Base-by-base conservation (phyloP, 805 yeast genomes). In the Ogataea chonburiensis region DNA sequence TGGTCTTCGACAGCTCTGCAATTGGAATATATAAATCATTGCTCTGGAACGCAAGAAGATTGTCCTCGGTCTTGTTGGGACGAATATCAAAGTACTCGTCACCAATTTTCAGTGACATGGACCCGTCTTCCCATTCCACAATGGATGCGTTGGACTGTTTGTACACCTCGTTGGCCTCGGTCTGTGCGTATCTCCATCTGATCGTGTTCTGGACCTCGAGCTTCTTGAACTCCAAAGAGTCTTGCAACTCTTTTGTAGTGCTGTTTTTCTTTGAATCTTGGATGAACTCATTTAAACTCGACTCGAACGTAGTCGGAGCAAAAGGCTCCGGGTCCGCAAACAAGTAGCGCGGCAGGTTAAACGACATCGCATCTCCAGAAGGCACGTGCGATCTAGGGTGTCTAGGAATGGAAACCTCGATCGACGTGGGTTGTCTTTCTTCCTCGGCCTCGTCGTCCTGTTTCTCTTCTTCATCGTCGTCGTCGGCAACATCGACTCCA, bases 71-170 rank as follows among this genome's bases (percentile, higher is more conserved):
- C 7, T 81, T 77, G 39, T 77, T 76, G 8, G 73, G 63, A 37
- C 78, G 68, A 41, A 86, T 78, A 55, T 91, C 97, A 52, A 89
- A 91, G 45, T 81, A 71, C 61, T 93, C 98, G 30, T 73, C 71
- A 20, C 98, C 98, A 24, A 93, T 65, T 54, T 86, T 89, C 49
- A 93, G 66, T 2, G 97, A 88, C 45, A 79, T 64, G 4, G 86
- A 70, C 1, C 98, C 98, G 61, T 93, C 98, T 38, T 84, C 82
- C 98, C 98, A 93, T 58, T 86, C 84, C 22, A 93, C 74, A 38
- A 91, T 78, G 55, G 89, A 86, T 5, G 96, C 81, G 56, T 93
- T 93, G 7, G 95, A 82, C 58, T 88, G 95, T 50, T 85, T 85
- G 53, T 76, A 75, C 46, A 89, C 77, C 43, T 82, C 87, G 27